Evolutionary conservation across 225 moss, liverwort and hornwort genomes (phyloP), one percentile per base, ranked within the genome.

Genomic region (Ulota crispa): DNA sequence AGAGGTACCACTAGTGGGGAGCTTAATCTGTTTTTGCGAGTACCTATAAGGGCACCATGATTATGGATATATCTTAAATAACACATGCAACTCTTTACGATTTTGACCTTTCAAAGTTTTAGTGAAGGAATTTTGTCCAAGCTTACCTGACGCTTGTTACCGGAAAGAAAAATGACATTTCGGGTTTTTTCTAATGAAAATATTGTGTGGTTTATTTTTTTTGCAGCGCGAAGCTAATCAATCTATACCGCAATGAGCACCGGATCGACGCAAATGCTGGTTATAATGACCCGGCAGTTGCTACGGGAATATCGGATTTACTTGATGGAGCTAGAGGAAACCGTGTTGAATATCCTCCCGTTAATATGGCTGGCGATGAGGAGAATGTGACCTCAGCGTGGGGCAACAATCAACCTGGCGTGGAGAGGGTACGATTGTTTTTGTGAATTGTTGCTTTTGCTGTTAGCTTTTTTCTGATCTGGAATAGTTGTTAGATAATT

Each of bases 221-320:
- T 78, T 91, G 85, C 97, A 98, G 99, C 88, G 88, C 92, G 80
- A 92, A 89, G 78, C 93, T 99, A 68, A 88, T 99, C 68, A 93
- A 94, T 83, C 81, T 96, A 82, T 99, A 93, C 72, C 91, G 99
- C 42, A 96, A 93, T 69, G 91, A 96, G 78, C 96, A 99, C 88
- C 93, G 91, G 55, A 96, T 99, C 54, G 94, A 96, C 88, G 87
- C 90, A 71, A 77, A 82, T 64, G 83, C 87, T 76, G 92, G 94
- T 68, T 91, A 92, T 27, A 94, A 87, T 87, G 99, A 99, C 88
- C 99, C 99, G 53, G 99, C 99, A 64, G 92, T 94, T 78, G 96
- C 96, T 42, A 92, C 91, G 34, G 99, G 99, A 74, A 99, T 99
- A 88, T 96, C 99, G 81, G 99, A 96, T 77, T 92, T 99, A 28